Conservation (phyloP, 352 stramenopile genomes). For the Globisporangium takayamanum region DNA sequence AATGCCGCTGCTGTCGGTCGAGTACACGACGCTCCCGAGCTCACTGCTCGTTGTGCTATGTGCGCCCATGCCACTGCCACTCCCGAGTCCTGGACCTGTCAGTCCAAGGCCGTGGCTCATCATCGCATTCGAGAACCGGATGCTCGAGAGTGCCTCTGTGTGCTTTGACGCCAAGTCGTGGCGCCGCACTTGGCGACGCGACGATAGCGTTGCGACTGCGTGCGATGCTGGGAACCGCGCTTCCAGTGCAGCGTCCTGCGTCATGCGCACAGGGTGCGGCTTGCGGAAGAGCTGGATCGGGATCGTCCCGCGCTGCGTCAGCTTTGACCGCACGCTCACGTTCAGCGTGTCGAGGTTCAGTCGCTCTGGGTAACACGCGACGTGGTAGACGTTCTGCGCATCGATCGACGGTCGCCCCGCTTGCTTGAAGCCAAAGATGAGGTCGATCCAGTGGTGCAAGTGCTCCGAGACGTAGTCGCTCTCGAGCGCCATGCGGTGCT, state of each 20-base stretch:
- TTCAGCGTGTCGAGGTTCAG: slow-evolving; percentile 65
- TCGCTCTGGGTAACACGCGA: slow-evolving; percentile 69
- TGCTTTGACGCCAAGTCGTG: slow-evolving; percentile 76
- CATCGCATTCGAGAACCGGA: slow-evolving; percentile 74
- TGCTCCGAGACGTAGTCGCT: slow-evolving; percentile 96
- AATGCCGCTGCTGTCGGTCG: slow-evolving; percentile 63
- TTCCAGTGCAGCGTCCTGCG: slow-evolving; percentile 68
- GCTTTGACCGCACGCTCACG: slow-evolving; percentile 42
- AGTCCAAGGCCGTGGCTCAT: slow-evolving; percentile 53
- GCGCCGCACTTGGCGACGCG: slow-evolving; percentile 70
- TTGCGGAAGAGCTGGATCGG: slow-evolving; percentile 78
- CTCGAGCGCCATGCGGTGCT: slow-evolving; percentile 95
- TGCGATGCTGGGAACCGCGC: slow-evolving; percentile 67
- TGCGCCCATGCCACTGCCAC: slow-evolving; percentile 66
- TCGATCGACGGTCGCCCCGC: slow-evolving; percentile 79
- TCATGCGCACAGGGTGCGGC: slow-evolving; percentile 61
- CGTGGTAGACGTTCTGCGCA: slow-evolving; percentile 91
- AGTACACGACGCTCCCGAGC: slow-evolving; percentile 78
- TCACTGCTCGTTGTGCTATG: slow-evolving; percentile 50
- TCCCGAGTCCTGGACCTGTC: slow-evolving; percentile 45
- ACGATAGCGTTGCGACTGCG: slow-evolving; percentile 66
- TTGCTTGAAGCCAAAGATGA: slow-evolving; percentile 99
- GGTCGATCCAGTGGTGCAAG: slow-evolving; percentile 98
- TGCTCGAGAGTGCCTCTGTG: slow-evolving; percentile 49
- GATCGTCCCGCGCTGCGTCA: slow-evolving; percentile 70